Conservation (phyloP, 306 rosid genomes). For the Mimosa bimucronata region DNA sequence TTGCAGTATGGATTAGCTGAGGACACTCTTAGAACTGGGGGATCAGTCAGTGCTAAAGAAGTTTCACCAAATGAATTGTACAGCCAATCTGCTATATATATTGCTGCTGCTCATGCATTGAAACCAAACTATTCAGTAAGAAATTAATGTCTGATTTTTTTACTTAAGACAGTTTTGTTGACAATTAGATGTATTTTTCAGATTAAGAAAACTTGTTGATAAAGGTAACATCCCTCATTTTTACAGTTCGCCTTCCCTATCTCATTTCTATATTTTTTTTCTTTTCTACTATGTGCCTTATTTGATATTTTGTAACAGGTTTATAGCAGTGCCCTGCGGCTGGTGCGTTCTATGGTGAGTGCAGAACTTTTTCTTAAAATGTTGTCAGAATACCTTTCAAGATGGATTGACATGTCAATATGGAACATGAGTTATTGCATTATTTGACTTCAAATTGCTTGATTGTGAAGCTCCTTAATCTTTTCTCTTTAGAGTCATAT, state of each 20-base stretch:
- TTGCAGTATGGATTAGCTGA: slow-evolving; percentile 97
- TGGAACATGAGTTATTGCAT: slow-evolving; percentile 25
- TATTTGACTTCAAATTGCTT: slow-evolving; percentile 21
- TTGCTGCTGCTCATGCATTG: slow-evolving; percentile 98
- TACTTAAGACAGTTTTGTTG: slow-evolving; percentile 23
- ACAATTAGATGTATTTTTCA: slow-evolving; percentile 17
- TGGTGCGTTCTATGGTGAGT: slow-evolving; percentile 98
- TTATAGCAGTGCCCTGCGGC: slow-evolving; percentile 96
- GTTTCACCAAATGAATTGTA: slow-evolving; percentile 91
- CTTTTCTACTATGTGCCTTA: slow-evolving; percentile 16
- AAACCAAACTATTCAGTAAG: slow-evolving; percentile 93
- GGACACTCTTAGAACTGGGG: slow-evolving; percentile 96
- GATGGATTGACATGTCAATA: slow-evolving; percentile 25
- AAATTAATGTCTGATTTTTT: slow-evolving; percentile 23
- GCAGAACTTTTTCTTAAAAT: slow-evolving; percentile 8
- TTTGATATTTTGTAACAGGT: slow-evolving; percentile 57
- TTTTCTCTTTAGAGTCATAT: slow-evolving; percentile 26
- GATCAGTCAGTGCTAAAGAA: slow-evolving; percentile 62
- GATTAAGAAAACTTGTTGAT: slow-evolving; percentile 31
- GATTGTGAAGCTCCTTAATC: slow-evolving; percentile 16
- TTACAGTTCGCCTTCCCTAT: slow-evolving; percentile 13
- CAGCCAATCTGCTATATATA: slow-evolving; percentile 99
- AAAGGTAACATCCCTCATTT: slow-evolving; percentile 30
- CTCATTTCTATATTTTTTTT: not conserved
- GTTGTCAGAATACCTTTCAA: slow-evolving; percentile 30